A percentile compares a stretch with the other conserved stretches of the same genome.
Evolutionary conservation across 495 filamentous ascomycete genomes (phyloP).

Genomic region (Choiromyces venosus): DNA sequence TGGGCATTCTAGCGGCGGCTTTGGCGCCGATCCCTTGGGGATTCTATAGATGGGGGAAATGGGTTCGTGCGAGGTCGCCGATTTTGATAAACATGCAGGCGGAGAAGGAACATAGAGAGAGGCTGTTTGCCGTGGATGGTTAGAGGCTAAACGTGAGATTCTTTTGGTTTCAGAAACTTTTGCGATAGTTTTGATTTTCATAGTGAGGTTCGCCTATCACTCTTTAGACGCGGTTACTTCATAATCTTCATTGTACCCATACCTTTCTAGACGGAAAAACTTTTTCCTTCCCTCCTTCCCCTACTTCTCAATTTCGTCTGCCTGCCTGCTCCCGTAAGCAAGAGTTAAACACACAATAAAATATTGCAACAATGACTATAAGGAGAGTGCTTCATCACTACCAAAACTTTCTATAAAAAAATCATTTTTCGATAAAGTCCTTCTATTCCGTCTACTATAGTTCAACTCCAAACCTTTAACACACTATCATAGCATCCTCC

Average conservation of each 20-base stretch:
- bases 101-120: slow-evolving; percentile 60
- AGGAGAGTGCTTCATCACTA: not conserved
- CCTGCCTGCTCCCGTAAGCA: not conserved
- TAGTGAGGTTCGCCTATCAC: not conserved
- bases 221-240: not conserved
- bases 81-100: slow-evolving; percentile 66
- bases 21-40: slow-evolving; percentile 73
- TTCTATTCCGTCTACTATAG: not conserved
- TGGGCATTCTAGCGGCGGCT: slow-evolving; percentile 63
- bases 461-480: not conserved
- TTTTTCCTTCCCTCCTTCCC: not conserved
- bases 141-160: not conserved
- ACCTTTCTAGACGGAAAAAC: not conserved
- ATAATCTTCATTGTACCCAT: not conserved
- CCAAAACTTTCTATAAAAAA: not conserved
- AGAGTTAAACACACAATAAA: not conserved
- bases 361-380: not conserved
- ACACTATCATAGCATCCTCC: not conserved
- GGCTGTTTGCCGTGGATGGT: slow-evolving; percentile 8
- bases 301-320: too few relatives aligned
- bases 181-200: not conserved
- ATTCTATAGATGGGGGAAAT: slow-evolving; percentile 69
- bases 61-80: slow-evolving; percentile 59
- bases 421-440: not conserved
- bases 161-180: not conserved